Percentiles rank a stretch among this genome's conserved stretches.
phyloP scores from a whole-genome alignment of 257 asterid genomes.

The Ligustrum vulgare region DNA sequence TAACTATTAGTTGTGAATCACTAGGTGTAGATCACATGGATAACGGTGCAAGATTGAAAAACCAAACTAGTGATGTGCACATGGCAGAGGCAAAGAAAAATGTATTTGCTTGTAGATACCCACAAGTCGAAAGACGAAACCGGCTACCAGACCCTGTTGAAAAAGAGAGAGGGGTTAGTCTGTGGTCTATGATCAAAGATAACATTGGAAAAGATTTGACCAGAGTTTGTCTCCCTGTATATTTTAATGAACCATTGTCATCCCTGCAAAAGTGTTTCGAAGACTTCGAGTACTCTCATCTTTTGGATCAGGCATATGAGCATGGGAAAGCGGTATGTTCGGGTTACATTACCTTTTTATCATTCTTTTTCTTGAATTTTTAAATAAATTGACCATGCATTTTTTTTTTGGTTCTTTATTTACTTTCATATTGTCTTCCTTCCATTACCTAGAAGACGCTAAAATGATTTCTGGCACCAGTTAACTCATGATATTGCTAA shows the following conservation, averaged over 20 bases:
- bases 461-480: neutral
- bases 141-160: constrained; percentile 91
- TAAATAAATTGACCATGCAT: neutral
- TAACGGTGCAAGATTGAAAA: constrained; percentile 25
- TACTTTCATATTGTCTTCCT: neutral
- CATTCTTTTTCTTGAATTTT: constrained; percentile 1
- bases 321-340: constrained; percentile 83
- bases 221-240: constrained; percentile 89
- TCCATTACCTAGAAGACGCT: neutral
- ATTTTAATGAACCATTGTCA: constrained; percentile 87
- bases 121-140: constrained; percentile 60
- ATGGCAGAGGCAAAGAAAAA: constrained; percentile 23
- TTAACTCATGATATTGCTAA: neutral
- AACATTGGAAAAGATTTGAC: constrained; percentile 94
- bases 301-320: constrained; percentile 83
- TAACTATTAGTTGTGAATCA: constrained; percentile 32
- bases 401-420: neutral
- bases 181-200: constrained; percentile 97
- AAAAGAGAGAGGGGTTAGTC: constrained; percentile 86
- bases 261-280: constrained; percentile 89
- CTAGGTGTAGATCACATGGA: constrained; percentile 42
- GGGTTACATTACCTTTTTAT: constrained; percentile 12
- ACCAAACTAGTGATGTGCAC: constrained; percentile 27
- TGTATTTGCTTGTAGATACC: constrained; percentile 27
- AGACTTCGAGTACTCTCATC: constrained; percentile 89